A percentile compares a stretch with the other conserved stretches of the same genome.
Conservation (phyloP, 176 grass and related monocot genomes). For the Avena atlantica region DNA sequence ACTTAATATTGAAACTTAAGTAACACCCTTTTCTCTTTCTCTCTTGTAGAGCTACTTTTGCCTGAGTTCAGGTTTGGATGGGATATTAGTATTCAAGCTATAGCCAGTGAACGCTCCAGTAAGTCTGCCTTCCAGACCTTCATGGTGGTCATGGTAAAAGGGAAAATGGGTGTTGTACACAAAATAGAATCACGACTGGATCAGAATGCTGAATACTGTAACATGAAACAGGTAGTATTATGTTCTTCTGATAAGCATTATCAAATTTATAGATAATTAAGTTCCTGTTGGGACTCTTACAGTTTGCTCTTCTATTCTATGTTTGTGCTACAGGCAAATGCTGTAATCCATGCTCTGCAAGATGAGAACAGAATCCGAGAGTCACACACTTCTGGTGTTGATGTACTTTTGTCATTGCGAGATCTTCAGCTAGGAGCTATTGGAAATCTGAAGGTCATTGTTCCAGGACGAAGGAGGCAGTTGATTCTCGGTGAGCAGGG, state of each 20-base stretch:
- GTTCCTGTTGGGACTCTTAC: not conserved
- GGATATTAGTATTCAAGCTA: conserved; percentile 75
- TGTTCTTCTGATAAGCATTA: conserved; percentile 32
- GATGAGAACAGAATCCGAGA: conserved; percentile 74
- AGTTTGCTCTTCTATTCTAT: conserved; percentile 16
- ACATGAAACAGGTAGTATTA: conserved; percentile 72
- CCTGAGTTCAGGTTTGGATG: conserved; percentile 97
- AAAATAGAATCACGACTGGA: conserved; percentile 63
- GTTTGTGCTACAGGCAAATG: conserved; percentile 57
- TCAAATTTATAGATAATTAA: conserved; percentile 32
- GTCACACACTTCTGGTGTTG: conserved; percentile 63
- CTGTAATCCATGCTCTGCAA: conserved; percentile 70
- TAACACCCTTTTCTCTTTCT: not conserved
- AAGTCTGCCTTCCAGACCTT: conserved; percentile 90
- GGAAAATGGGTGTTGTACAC: conserved; percentile 51
- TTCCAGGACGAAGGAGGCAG: conserved; percentile 73
- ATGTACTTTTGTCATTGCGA: conserved; percentile 73
- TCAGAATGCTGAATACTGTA: conserved; percentile 58
- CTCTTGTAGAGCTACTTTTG: conserved; percentile 73
- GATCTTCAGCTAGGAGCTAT: conserved; percentile 88
- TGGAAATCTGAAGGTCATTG: conserved; percentile 74
- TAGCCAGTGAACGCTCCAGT: conserved; percentile 61
- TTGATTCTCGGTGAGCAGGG: conserved; percentile 88
- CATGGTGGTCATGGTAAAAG: conserved; percentile 83
- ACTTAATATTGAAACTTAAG: not conserved